Conservation (phyloP, 495 filamentous ascomycete species). For the Trypethelium eluteriae region DNA sequence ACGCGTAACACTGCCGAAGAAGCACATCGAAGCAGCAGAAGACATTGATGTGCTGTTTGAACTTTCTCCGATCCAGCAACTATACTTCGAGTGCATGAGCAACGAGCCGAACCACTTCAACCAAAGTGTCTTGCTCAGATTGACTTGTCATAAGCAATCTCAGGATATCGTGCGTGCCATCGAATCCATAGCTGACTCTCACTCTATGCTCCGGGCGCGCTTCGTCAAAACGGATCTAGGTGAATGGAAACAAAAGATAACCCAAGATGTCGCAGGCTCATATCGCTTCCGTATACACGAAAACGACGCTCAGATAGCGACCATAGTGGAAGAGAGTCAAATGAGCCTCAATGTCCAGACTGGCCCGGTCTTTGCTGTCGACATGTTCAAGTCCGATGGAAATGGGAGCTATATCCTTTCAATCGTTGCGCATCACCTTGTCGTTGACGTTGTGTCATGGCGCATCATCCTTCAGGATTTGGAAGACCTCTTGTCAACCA, state of each 20-base stretch:
- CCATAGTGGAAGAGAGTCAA: conserved; percentile 24
- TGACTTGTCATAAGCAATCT: conserved; percentile 45
- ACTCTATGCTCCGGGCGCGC: conserved; percentile 68
- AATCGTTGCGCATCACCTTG: conserved; percentile 26
- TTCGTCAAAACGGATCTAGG: conserved; percentile 35
- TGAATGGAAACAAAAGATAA: conserved; percentile 22
- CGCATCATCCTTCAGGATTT: conserved; percentile 26
- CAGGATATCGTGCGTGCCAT: conserved; percentile 46
- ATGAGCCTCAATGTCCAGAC: conserved; percentile 19
- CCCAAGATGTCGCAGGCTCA: conserved; percentile 16
- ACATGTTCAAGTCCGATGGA: conserved; percentile 22
- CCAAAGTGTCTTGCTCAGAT: conserved; percentile 56
- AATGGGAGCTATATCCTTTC: conserved; percentile 18
- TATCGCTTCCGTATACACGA: conserved; percentile 20
- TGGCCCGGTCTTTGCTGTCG: conserved; percentile 24
- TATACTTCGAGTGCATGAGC: conserved; percentile 54
- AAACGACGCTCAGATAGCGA: neutral
- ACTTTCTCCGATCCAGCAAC: conserved; percentile 62
- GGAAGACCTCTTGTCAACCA: conserved; percentile 22
- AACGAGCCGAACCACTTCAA: conserved; percentile 64
- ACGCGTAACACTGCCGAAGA: conserved; percentile 12
- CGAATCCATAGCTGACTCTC: conserved; percentile 52
- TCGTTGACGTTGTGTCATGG: conserved; percentile 29
- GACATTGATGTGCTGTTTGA: conserved; percentile 47
- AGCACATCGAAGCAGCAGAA: conserved; percentile 3